Evolutionary conservation across 108 stramenopile genomes (phyloP).

Genomic region (Nitzschia sp.): DNA sequence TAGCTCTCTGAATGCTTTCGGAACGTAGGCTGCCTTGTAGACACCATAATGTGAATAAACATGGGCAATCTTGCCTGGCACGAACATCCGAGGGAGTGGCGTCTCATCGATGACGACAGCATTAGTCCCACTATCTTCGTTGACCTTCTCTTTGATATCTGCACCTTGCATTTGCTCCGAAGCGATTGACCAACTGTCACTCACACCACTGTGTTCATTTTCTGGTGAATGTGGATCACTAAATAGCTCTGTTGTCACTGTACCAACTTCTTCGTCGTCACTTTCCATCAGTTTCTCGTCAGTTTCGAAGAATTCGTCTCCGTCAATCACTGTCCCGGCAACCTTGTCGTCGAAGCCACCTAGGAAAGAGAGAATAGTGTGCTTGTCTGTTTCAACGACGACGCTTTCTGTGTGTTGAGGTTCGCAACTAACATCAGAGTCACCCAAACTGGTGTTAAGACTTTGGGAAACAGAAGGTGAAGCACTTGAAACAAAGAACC

Average conservation of each 20-base stretch:
- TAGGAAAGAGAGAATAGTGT: slow-evolving; percentile 42
- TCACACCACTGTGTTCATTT: slow-evolving; percentile 6
- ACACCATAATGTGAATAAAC: slow-evolving; percentile 88
- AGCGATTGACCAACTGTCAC: slow-evolving; percentile 40
- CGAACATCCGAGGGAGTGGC: slow-evolving; percentile 86
- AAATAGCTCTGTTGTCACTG: slow-evolving; percentile 17
- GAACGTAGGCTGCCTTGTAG: slow-evolving; percentile 81
- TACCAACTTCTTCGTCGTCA: slow-evolving; percentile 38
- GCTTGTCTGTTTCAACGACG: neutral
- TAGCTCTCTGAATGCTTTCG: slow-evolving; percentile 72
- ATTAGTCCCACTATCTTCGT: slow-evolving; percentile 27
- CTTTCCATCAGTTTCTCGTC: slow-evolving; percentile 60
- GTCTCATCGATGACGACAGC: slow-evolving; percentile 84
- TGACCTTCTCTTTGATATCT: slow-evolving; percentile 4
- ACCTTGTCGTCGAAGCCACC: slow-evolving; percentile 42
- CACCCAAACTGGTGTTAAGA: slow-evolving; percentile 2
- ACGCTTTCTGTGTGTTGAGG: neutral
- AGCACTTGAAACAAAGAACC: slow-evolving; percentile 24
- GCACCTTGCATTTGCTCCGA: neutral
- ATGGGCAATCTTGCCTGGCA: slow-evolving; percentile 91
- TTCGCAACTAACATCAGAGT: neutral
- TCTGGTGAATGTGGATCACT: slow-evolving; percentile 10
- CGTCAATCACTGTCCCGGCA: slow-evolving; percentile 61
- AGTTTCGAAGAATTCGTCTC: slow-evolving; percentile 76
- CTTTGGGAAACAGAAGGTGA: slow-evolving; percentile 6